A percentile compares a stretch with the other conserved stretches of the same genome.
These are phyloP conservation scores for Citrus sinensis DNA, from an alignment of 345 rosid species.

Conservation along the genomic window DVS_A1.0 CM039163.1:27154501-27155000, in stretches of 20 bases:
- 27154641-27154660: no score
- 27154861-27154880: constrained; percentile 22
- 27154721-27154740: no score
- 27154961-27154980: background rate
- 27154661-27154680: no score
- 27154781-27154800: background rate
- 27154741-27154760: background rate
- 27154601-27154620: no score
- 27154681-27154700: no score
- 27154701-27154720: no score
- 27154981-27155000: background rate
- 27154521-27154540: no score
- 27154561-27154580: no score
- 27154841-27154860: constrained; percentile 8
- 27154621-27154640: no score
- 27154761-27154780: background rate
- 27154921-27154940: constrained; percentile 8
- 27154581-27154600: no score
- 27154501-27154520: no score
- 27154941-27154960: background rate
- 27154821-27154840: constrained; percentile 3
- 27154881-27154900: constrained; percentile 7
- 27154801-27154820: background rate
- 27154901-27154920: constrained; percentile 17
- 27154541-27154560: no score